These are phyloP conservation scores for Aspergillus clavatus DNA, from an alignment of 2,329 filamentous ascomycete species.

Conservation along the genomic window DNA sequence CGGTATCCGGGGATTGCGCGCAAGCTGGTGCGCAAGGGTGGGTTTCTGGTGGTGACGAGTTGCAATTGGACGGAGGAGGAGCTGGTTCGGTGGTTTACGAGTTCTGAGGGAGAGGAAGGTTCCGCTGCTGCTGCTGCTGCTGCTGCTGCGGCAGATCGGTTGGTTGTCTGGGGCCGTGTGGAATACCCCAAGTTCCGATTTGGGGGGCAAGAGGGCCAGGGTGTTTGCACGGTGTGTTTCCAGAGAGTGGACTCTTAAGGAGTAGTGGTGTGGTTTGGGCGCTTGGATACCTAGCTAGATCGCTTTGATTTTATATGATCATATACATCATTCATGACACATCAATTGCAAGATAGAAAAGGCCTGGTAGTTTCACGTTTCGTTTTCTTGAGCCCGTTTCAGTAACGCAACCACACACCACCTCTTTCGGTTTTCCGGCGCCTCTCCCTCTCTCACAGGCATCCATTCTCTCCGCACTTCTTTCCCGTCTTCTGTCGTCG, in stretches of 20 bases:
- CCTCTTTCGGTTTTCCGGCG: slow-evolving; percentile 48
- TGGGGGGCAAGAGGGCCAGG: slow-evolving; percentile 81
- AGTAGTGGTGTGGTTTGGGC: no score
- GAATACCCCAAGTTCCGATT: slow-evolving; percentile 85
- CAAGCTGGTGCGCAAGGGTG: slow-evolving; percentile 63
- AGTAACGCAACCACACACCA: slow-evolving; percentile 54
- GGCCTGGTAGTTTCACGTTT: not conserved
- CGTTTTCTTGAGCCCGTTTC: slow-evolving; percentile 16
- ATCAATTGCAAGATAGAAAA: not conserved
- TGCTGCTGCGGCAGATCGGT: slow-evolving; percentile 31
- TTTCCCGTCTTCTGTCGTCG: slow-evolving; percentile 31
- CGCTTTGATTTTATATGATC: not conserved
- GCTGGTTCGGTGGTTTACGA: slow-evolving; percentile 71
- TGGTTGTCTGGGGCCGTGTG: slow-evolving; percentile 63
- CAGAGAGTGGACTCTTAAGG: slow-evolving; percentile 39
- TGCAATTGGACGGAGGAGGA: slow-evolving; percentile 98
- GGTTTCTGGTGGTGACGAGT: slow-evolving; percentile 80
- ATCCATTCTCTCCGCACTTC: slow-evolving; percentile 43
- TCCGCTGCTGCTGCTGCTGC: no score
- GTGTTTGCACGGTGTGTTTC: slow-evolving; percentile 84
- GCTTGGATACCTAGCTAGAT: not conserved
- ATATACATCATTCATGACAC: slow-evolving; percentile 3
- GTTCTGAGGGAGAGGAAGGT: slow-evolving; percentile 18
- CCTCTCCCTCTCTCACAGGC: slow-evolving; percentile 45
- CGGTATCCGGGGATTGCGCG: slow-evolving; percentile 67